Percentiles rank a stretch among this genome's conserved stretches.
Conservation (phyloP, 148 eudicot genomes). For the Salicornia ramosissima region DNA sequence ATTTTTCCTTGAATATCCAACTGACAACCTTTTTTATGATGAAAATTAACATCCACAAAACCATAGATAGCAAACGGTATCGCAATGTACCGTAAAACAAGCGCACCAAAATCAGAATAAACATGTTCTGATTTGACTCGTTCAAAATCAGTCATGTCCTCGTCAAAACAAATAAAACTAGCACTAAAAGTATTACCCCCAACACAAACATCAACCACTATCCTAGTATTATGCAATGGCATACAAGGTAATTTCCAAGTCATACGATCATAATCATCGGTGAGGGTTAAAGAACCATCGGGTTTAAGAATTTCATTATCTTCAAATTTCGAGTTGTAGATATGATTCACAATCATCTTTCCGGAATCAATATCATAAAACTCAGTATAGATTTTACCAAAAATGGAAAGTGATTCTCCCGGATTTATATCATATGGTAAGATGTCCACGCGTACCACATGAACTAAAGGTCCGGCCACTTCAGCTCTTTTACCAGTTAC, state of each 20-base stretch:
- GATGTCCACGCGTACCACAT: neutral
- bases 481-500: neutral
- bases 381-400: neutral
- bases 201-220: neutral
- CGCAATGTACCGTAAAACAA: neutral
- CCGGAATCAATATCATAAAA: neutral
- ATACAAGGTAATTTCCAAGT: neutral
- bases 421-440: neutral
- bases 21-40: neutral
- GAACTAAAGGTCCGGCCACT: neutral
- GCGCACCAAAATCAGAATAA: neutral
- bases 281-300: neutral
- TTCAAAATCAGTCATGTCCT: neutral
- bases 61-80: slow-evolving; percentile 4
- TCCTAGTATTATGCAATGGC: neutral
- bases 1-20: neutral
- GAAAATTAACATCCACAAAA: neutral
- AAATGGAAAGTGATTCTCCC: neutral
- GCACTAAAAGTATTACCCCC: too few species aligned
- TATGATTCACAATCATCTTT: neutral
- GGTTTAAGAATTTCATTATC: neutral
- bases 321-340: neutral
- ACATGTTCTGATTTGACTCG: neutral
- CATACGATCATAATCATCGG: neutral
- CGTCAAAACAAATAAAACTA: neutral